Base-by-base conservation (phyloP, 2,329 filamentous ascomycete genomes). In the Ophiostoma sp. region DNA sequence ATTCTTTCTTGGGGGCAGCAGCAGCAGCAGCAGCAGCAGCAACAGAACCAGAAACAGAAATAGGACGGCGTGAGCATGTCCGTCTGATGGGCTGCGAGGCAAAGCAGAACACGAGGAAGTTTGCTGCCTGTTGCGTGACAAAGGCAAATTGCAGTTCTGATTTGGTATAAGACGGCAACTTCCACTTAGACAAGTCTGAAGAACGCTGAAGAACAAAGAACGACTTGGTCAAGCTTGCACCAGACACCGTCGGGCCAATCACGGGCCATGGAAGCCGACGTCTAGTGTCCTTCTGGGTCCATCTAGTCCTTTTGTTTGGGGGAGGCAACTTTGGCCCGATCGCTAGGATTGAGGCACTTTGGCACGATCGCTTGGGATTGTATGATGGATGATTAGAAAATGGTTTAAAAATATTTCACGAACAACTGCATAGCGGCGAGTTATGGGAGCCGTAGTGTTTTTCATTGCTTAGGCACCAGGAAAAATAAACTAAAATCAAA, bases 111-210 rank as follows among this genome's bases (percentile, higher is more conserved):
- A 17, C 4, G 20, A 5, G 17, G 15, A 48, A 1, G 44, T 57
- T 27, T 57, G 48, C 52, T 27, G n/a, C n/a, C n/a, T 27, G 52
- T 57, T 57, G n/a, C 52, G 23, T 13, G 23, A 15, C 44, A 57
- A n/a, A 57, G 52, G 52, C 52, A 15, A 57, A 57, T 57, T 17
- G 52, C 10, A 11, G 52, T 11, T 10, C 52, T 11, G 52, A 3
- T 57, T 57, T 31, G 52, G 52, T 57, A 27, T 57, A 57, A 57
- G 23, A 57, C 23, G 52, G 17, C 52, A 57, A 31, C 52, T 57
- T 57, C 23, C 23, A 57, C 8, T 4, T 1, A 27, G 10, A 8
- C 10, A 1, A 20, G 44, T 13, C 27, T 31, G 27, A 31, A 31
- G 27, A 31, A 31, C 27, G n/a, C 52, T 4, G 2, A 10, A 4